These are phyloP conservation scores for Naematelia encephala DNA, from an alignment of 768 basidiomycete species.

Conservation along the genomic window DNA sequence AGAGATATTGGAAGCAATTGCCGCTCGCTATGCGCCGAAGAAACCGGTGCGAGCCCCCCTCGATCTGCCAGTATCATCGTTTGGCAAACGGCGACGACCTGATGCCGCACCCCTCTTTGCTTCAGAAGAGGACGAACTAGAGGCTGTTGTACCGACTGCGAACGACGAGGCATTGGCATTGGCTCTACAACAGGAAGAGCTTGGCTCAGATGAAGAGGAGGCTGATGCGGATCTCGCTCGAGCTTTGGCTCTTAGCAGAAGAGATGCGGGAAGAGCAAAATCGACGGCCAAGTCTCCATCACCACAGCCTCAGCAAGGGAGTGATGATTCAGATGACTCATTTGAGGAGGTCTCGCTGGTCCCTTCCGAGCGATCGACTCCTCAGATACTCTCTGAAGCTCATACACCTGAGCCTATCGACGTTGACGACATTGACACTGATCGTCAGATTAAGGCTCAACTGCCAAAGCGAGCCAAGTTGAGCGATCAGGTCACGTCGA, in stretches of 20 bases:
- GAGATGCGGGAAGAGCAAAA: conserved; percentile 17
- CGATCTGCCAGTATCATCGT: conserved; percentile 35
- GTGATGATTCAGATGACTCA: conserved; percentile 32
- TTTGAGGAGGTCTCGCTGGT: conserved; percentile 46
- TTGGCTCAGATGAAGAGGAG: conserved; percentile 69
- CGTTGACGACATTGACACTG: conserved; percentile 7
- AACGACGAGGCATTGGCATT: conserved; percentile 43
- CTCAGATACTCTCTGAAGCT: conserved; percentile 3
- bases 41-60: conserved; percentile 22
- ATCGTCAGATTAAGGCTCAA: neutral
- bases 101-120: conserved; percentile 28
- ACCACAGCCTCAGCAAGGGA: conserved; percentile 4
- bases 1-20: conserved; percentile 47
- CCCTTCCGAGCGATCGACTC: conserved; percentile 25
- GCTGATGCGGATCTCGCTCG: conserved; percentile 61
- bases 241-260: conserved; percentile 52
- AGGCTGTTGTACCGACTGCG: conserved; percentile 29
- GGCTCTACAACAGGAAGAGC: conserved; percentile 53
- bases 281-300: neutral
- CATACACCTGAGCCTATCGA: conserved; percentile 5
- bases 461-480: neutral
- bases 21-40: conserved; percentile 40
- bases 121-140: conserved; percentile 20
- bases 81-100: conserved; percentile 28
- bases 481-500: neutral